Evolutionary conservation across 495 filamentous ascomycete genomes (phyloP).

Genomic region (Xylaria intraflava): DNA sequence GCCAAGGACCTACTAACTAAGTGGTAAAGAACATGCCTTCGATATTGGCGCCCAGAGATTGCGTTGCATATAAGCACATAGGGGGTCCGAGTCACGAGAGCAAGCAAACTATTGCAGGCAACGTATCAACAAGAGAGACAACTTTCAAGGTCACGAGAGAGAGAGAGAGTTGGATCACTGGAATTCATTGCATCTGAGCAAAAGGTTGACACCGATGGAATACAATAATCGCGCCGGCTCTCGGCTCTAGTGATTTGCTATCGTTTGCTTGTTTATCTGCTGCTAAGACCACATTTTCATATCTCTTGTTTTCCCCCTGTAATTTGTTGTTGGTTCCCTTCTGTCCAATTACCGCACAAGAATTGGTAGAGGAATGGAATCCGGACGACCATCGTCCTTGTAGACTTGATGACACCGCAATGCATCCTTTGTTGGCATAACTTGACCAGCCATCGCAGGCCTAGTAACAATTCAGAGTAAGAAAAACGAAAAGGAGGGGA

Average conservation of each 20-base stretch:
- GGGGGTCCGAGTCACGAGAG: too few species aligned
- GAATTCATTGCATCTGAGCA: background rate
- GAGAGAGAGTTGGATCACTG: background rate
- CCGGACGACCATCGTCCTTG: background rate
- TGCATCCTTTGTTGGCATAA: background rate
- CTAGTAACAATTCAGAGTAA: background rate
- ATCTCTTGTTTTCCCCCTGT: background rate
- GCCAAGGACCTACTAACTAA: too few species aligned
- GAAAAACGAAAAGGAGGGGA: constrained; percentile 9
- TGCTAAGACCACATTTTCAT: background rate
- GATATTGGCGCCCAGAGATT: too few species aligned
- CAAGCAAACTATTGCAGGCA: too few species aligned
- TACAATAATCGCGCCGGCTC: background rate
- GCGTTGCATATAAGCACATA: too few species aligned
- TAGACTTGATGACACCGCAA: constrained; percentile 3
- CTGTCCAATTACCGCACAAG: constrained; percentile 1
- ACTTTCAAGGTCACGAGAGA: background rate
- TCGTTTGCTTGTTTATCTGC: background rate
- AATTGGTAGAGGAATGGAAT: background rate
- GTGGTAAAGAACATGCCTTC: too few species aligned
- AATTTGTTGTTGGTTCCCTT: background rate
- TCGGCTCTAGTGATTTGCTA: background rate
- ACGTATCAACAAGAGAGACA: too few species aligned
- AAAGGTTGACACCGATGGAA: background rate
- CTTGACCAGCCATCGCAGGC: background rate